Percentiles rank a stretch among this genome's conserved stretches.
Conservation (phyloP, 169 alveolate genomes). For the Sarcocystis neurona region DNA sequence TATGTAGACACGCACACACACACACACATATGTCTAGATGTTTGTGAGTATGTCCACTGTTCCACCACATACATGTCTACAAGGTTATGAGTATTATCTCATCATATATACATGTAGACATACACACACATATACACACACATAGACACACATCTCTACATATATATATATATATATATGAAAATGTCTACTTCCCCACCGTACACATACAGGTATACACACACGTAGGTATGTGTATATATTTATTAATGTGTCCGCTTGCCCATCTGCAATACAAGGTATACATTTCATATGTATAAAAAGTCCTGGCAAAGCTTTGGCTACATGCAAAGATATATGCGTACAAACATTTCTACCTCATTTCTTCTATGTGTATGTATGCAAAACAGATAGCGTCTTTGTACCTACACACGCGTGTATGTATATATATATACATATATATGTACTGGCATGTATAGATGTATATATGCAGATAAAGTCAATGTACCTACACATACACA, state of each 20-base stretch:
- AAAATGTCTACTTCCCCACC: too few species aligned
- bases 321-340: background rate
- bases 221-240: background rate
- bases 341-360: background rate
- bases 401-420: background rate
- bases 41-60: background rate
- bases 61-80: background rate
- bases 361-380: background rate
- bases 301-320: background rate
- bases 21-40: background rate
- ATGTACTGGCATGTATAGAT: background rate
- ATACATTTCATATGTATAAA: background rate
- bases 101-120: background rate
- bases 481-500: too few species aligned
- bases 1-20: background rate
- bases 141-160: background rate
- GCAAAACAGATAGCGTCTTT: background rate
- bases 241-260: background rate
- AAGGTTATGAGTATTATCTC: background rate
- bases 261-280: background rate
- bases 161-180: background rate
- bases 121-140: background rate
- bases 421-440: constrained; percentile 12
- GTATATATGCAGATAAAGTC: too few species aligned
- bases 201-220: background rate